Percentiles rank a stretch among this genome's conserved stretches.
Conservation (phyloP, 2,329 filamentous ascomycete genomes). For the Talaromyces sp. region DNA sequence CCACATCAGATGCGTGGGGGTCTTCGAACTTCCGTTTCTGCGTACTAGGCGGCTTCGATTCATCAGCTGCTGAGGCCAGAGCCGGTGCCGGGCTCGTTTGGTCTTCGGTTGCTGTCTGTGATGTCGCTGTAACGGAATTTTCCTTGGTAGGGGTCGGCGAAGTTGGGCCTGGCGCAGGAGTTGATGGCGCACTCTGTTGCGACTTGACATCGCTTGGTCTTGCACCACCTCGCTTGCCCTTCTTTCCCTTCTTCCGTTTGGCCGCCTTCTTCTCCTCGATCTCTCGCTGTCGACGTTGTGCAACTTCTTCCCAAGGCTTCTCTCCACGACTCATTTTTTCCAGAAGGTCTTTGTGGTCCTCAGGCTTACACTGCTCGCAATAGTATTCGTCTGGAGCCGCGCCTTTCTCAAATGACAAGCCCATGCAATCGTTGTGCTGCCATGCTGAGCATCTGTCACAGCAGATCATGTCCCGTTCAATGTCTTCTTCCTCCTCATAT, state of each 20-base stretch:
- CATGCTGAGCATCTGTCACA: constrained; percentile 90
- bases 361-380: constrained; percentile 83
- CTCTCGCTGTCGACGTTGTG: constrained; percentile 59
- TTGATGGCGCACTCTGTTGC: constrained; percentile 23
- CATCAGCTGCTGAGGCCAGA: constrained; percentile 15
- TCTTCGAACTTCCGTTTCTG: constrained; percentile 43
- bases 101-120: constrained; percentile 18
- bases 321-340: constrained; percentile 74
- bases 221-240: constrained; percentile 54
- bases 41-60: constrained; percentile 18
- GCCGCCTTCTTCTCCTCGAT: constrained; percentile 53
- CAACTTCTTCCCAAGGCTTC: constrained; percentile 74
- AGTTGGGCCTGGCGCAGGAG: constrained; percentile 22
- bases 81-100: constrained; percentile 22
- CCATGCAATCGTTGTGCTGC: constrained; percentile 98
- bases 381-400: constrained; percentile 80
- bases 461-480: constrained; percentile 87
- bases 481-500: constrained; percentile 77
- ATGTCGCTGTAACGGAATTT: constrained; percentile 10
- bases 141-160: constrained; percentile 10
- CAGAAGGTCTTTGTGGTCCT: constrained; percentile 75
- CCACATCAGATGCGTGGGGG: constrained; percentile 21
- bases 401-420: constrained; percentile 69
- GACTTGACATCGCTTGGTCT: constrained; percentile 61
- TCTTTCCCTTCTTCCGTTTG: constrained; percentile 53